phyloP scores from a whole-genome alignment of 805 yeast genomes.

The Kuraishia piskuri region DNA sequence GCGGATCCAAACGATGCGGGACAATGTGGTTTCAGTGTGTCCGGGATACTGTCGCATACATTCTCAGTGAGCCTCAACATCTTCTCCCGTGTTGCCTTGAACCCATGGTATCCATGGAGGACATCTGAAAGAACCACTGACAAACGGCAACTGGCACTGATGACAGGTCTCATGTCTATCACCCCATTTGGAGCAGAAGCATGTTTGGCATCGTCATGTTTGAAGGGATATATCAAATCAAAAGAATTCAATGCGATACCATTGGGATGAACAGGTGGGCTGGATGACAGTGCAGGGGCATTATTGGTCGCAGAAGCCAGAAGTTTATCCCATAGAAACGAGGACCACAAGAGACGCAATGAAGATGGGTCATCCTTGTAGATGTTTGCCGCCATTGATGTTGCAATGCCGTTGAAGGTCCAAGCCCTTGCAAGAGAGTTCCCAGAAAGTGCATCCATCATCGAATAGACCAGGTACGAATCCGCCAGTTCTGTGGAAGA shows the following conservation, averaged over 20 bases:
- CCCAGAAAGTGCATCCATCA: neutral
- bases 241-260: conserved; percentile 5
- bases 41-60: neutral
- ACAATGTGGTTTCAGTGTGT: neutral
- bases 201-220: neutral
- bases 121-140: conserved; percentile 7
- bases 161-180: conserved; percentile 6
- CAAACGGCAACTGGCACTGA: conserved; percentile 6
- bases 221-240: conserved; percentile 4
- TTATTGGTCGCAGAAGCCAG: conserved; percentile 4
- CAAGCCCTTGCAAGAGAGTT: neutral
- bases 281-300: conserved; percentile 5
- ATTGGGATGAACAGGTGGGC: conserved; percentile 7
- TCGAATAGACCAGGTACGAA: neutral
- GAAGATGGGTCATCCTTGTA: neutral
- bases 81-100: conserved; percentile 4
- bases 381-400: neutral
- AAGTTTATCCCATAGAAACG: conserved; percentile 10
- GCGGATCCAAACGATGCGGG: neutral
- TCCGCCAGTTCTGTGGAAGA: neutral
- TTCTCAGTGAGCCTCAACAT: neutral
- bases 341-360: conserved; percentile 7
- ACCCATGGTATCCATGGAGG: conserved; percentile 3
- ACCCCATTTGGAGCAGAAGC: neutral
- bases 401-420: conserved; percentile 1